Conservation (phyloP, 805 yeast species). For the Schwanniomyces occidentalis region DNA sequence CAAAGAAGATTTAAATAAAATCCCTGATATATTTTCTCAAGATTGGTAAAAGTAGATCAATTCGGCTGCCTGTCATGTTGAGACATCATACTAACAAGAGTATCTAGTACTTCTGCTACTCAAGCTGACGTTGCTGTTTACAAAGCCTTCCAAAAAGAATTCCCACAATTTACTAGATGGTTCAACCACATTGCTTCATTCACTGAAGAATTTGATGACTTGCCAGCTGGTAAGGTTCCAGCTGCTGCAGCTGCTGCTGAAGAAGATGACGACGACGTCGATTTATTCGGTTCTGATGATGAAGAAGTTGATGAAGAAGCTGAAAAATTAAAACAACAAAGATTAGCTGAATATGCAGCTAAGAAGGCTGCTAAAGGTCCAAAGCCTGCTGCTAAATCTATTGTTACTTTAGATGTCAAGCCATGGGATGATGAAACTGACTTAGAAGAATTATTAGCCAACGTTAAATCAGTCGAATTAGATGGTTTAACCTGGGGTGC, state of each 20-base stretch:
- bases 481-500: conserved; percentile 99
- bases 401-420: conserved; percentile 95
- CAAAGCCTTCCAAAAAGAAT: conserved; percentile 90
- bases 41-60: background rate
- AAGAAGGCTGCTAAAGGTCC: conserved; percentile 97
- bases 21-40: conserved; percentile 16
- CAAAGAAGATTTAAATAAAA: conserved; percentile 45
- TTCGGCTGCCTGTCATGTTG: background rate
- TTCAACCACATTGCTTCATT: conserved; percentile 96
- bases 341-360: conserved; percentile 97
- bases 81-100: conserved; percentile 23
- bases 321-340: conserved; percentile 94
- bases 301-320: conserved; percentile 97
- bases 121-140: conserved; percentile 94
- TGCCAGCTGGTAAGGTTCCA: conserved; percentile 78
- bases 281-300: conserved; percentile 90
- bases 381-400: conserved; percentile 97
- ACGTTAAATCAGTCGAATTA: conserved; percentile 79
- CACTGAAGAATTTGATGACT: conserved; percentile 77
- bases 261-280: conserved; percentile 89
- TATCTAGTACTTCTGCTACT: conserved; percentile 76
- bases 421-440: conserved; percentile 99
- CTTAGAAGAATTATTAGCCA: conserved; percentile 81
- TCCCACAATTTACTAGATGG: conserved; percentile 97
- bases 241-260: conserved; percentile 66